Percentiles rank a stretch among this genome's conserved stretches.
These are phyloP conservation scores for Candida berthetii DNA, from an alignment of 805 yeast species.

Conservation along the genomic window DNA sequence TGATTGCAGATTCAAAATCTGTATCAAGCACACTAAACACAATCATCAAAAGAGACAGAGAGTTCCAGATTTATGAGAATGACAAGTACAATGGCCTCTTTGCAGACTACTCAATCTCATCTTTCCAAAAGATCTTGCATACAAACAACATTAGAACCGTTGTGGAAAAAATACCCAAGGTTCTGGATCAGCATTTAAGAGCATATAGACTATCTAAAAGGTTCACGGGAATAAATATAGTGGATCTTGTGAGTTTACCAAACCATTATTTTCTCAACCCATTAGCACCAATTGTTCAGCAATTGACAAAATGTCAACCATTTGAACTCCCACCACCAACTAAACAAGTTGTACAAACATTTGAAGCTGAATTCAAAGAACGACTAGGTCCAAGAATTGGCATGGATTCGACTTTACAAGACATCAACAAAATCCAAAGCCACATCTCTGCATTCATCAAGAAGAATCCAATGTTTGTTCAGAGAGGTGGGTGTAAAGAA, in stretches of 20 bases:
- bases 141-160: slow-evolving; percentile 9
- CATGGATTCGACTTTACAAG: slow-evolving; percentile 3
- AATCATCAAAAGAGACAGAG: slow-evolving; percentile 4
- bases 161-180: slow-evolving; percentile 7
- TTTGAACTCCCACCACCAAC: slow-evolving; percentile 10
- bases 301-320: slow-evolving; percentile 4
- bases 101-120: slow-evolving; percentile 11
- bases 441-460: slow-evolving; percentile 4
- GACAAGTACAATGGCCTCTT: slow-evolving; percentile 5
- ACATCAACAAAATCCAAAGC: slow-evolving; percentile 1
- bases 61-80: slow-evolving; percentile 7
- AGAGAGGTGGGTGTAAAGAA: background rate
- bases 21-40: slow-evolving; percentile 6
- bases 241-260: slow-evolving; percentile 11
- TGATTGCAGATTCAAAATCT: slow-evolving; percentile 4
- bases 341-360: slow-evolving; percentile 2
- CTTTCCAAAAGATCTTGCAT: slow-evolving; percentile 9
- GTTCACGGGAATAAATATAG: slow-evolving; percentile 7
- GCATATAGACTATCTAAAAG: slow-evolving; percentile 3
- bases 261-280: slow-evolving; percentile 11
- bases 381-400: slow-evolving; percentile 4
- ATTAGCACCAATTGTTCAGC: slow-evolving; percentile 4
- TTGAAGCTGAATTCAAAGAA: slow-evolving; percentile 6
- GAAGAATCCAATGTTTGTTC: background rate
- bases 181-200: slow-evolving; percentile 8